phyloP scores from a whole-genome alignment of 371 early-diverging fungal genomes.

The Mucor irregularis region DNA sequence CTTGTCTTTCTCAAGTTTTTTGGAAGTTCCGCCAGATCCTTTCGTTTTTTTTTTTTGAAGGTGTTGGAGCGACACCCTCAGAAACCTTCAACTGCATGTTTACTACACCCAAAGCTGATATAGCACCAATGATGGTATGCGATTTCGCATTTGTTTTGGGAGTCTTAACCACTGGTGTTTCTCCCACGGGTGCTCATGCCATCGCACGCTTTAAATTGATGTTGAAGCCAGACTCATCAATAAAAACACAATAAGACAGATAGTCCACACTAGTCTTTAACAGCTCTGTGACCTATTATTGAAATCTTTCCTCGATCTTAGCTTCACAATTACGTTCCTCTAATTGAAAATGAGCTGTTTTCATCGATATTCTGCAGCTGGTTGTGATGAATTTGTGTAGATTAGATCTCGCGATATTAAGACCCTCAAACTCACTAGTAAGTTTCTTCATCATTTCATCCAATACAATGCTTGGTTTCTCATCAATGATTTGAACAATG shows the following conservation, averaged over 20 bases:
- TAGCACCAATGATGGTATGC: constrained; percentile 6
- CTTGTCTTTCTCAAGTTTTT: no score
- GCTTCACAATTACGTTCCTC: no score
- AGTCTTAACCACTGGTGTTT: neutral
- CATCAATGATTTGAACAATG: constrained; percentile 11
- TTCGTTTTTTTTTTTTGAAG: no score
- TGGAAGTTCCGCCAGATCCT: no score
- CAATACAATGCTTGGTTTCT: neutral
- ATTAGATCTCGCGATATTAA: constrained; percentile 1
- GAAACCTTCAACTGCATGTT: no score
- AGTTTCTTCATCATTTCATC: constrained; percentile 13
- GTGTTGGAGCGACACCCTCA: no score
- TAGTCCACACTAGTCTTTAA: no score
- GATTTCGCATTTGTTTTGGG: constrained; percentile 6
- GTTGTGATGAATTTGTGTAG: constrained; percentile 10
- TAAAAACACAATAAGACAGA: constrained; percentile 14
- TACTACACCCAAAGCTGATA: constrained; percentile 5
- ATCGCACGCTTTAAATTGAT: constrained; percentile 1
- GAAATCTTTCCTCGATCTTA: no score
- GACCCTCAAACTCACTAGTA: constrained; percentile 2
- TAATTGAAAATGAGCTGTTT: constrained; percentile 8
- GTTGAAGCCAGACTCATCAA: constrained; percentile 16
- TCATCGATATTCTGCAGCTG: constrained; percentile 5
- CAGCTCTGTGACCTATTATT: no score
- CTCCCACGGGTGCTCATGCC: neutral